A percentile compares a stretch with the other conserved stretches of the same genome.
These are phyloP conservation scores for Sutorius australiensis DNA, from an alignment of 768 basidiomycete species.

Conservation along the genomic window DNA sequence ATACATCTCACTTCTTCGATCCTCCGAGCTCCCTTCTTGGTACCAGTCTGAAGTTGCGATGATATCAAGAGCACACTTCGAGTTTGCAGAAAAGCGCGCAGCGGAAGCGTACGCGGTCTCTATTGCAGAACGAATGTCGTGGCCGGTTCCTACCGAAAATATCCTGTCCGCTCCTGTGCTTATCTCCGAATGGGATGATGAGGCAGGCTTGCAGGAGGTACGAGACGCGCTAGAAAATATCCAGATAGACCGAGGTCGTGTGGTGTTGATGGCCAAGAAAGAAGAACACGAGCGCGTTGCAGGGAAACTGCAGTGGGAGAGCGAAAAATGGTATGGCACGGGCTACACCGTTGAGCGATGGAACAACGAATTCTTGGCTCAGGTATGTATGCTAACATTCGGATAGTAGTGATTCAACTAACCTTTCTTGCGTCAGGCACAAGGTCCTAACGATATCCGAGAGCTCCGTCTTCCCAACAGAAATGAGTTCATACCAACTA, in stretches of 20 bases:
- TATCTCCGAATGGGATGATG: slow-evolving; percentile 68
- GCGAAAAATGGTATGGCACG: slow-evolving; percentile 93
- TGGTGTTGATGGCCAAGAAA: slow-evolving; percentile 76
- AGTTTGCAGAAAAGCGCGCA: slow-evolving; percentile 79
- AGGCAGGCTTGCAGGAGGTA: slow-evolving; percentile 48
- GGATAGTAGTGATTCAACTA: background rate
- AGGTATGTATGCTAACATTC: slow-evolving; percentile 34
- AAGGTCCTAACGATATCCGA: slow-evolving; percentile 55
- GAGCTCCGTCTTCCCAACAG: slow-evolving; percentile 78
- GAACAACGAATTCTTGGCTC: slow-evolving; percentile 55
- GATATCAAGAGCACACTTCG: slow-evolving; percentile 72
- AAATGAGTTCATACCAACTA: slow-evolving; percentile 88
- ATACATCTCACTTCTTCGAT: slow-evolving; percentile 69
- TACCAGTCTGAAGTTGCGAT: slow-evolving; percentile 73
- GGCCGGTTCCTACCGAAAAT: slow-evolving; percentile 78
- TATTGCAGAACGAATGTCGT: slow-evolving; percentile 69
- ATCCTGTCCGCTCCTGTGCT: slow-evolving; percentile 69
- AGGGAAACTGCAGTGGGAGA: slow-evolving; percentile 55
- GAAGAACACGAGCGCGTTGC: slow-evolving; percentile 54
- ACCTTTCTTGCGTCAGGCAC: slow-evolving; percentile 39
- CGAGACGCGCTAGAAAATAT: slow-evolving; percentile 59
- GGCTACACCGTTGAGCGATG: slow-evolving; percentile 74
- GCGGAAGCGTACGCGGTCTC: slow-evolving; percentile 78
- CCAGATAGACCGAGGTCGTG: slow-evolving; percentile 55
- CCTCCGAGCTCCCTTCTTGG: slow-evolving; percentile 56